Base-by-base conservation (phyloP, 139 green algal species). In the Deuterostichococcus epilithicus region DNA sequence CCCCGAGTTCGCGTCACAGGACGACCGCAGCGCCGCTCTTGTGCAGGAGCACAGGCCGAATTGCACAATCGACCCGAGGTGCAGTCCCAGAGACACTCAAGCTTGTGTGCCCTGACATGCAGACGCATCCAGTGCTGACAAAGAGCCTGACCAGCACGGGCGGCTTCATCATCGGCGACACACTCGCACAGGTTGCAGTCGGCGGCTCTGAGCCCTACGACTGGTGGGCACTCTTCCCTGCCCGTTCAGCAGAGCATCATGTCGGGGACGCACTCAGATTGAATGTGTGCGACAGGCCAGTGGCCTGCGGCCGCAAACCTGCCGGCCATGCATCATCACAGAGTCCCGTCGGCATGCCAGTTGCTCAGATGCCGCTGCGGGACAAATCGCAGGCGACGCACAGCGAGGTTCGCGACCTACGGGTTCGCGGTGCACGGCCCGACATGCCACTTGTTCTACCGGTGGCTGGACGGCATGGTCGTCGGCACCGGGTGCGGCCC, bases 141-240 rank as follows among this genome's bases (percentile, higher is more conserved):
- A 84, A 87, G 70, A 52, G 76, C 8, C 74, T 75, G 36, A 82
- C 85, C 60, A 78, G 80, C 10, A 25, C 86, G 0, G 75, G 81
- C 0, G 85, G 85, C 44, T 83, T 83, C 25, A 68, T 87, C 23
- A 20, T 86, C 2, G 85, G 85, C 0, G 85, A 89, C 59, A 67
- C 65, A 22, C 32, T 85, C 1, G 85, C 85, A 0, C 85, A 89
- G 78, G 28, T 77, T 5, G 67, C 83, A 0, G 63, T 60, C 22
- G 59, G 34, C 45, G 63, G 52, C 10, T 3, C 13, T 13, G 52
- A 63, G 18, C 8, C 26, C 13, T 63, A 63, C 28, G 52, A 63
- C 18, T 63, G 52, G 52, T 63, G 52, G 5, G 52, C 52, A 5
- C 52, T 20, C 26, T 28, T 23, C 52, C 52, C 26, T 20, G 18